Conservation (phyloP, 805 yeast species). For the Barnettozyma sucrosica region DNA sequence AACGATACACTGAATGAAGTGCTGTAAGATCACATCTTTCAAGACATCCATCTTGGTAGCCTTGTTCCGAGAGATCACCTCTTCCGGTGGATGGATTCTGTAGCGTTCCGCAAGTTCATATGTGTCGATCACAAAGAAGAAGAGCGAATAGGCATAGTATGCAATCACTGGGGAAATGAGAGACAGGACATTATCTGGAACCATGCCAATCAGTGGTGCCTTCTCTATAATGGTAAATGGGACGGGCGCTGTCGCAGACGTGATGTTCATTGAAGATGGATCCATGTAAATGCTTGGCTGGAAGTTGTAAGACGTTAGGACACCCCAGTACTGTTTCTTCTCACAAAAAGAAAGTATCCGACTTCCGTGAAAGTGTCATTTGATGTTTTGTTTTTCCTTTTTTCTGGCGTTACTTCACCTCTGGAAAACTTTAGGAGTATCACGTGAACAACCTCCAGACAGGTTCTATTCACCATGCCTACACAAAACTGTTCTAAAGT, state of each 20-base stretch:
- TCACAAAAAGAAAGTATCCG: neutral
- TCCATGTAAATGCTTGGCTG: neutral
- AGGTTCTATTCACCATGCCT: no score
- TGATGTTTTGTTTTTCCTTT: neutral
- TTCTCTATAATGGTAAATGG: conserved; percentile 21
- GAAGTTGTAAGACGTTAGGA: no score
- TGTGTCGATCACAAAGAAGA: conserved; percentile 73
- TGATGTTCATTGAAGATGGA: neutral
- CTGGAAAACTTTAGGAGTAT: neutral
- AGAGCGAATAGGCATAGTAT: conserved; percentile 73
- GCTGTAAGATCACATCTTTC: conserved; percentile 80
- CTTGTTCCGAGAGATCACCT: conserved; percentile 68
- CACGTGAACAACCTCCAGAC: neutral
- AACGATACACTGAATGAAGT: conserved; percentile 68
- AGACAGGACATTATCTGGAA: conserved; percentile 71
- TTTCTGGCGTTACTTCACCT: neutral
- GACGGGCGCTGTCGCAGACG: neutral
- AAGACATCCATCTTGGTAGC: conserved; percentile 67
- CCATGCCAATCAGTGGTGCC: conserved; percentile 45
- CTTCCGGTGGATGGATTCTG: conserved; percentile 90
- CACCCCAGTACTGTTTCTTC: neutral
- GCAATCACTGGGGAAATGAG: conserved; percentile 70
- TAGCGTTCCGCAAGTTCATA: conserved; percentile 72
- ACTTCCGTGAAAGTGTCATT: neutral
- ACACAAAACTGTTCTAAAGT: no score